Percentiles rank a stretch among this genome's conserved stretches.
These are phyloP conservation scores for Backusella parvicylindrica DNA, from an alignment of 192 early-diverging fungal species.

Conservation along the genomic window DNA sequence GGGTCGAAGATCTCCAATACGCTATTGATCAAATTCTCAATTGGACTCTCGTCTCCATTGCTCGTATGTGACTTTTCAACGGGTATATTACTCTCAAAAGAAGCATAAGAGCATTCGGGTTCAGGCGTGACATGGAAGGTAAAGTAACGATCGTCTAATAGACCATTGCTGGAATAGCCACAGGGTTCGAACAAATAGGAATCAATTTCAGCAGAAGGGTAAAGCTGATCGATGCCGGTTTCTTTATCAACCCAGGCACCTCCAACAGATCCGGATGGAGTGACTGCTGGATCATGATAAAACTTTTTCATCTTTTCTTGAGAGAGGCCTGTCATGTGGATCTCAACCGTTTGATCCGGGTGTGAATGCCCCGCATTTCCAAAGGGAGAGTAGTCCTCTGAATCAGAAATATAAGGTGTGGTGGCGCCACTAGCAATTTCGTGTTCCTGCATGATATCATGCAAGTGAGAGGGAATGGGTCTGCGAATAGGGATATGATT, in stretches of 20 bases:
- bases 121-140: conserved; percentile 99
- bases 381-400: conserved; percentile 26
- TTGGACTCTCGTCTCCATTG: conserved; percentile 48
- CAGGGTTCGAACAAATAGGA: conserved; percentile 94
- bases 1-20: conserved; percentile 86
- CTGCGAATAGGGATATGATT: conserved; percentile 13
- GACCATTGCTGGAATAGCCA: conserved; percentile 93
- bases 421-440: conserved; percentile 14
- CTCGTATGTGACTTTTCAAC: conserved; percentile 45
- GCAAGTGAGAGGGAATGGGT: not conserved
- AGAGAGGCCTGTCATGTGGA: conserved; percentile 92
- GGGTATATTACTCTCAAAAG: conserved; percentile 93
- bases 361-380: conserved; percentile 24
- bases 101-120: conserved; percentile 97
- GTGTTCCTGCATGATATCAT: not conserved
- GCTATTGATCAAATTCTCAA: conserved; percentile 66
- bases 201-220: conserved; percentile 80
- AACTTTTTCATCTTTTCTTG: conserved; percentile 77
- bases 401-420: conserved; percentile 20
- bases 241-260: conserved; percentile 66
- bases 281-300: conserved; percentile 53
- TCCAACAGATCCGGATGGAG: conserved; percentile 57
- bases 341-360: conserved; percentile 91
- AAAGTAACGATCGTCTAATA: conserved; percentile 82
- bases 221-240: conserved; percentile 79